Conservation (phyloP, 2,329 filamentous ascomycete species). For the Colletotrichum sublineola region DNA sequence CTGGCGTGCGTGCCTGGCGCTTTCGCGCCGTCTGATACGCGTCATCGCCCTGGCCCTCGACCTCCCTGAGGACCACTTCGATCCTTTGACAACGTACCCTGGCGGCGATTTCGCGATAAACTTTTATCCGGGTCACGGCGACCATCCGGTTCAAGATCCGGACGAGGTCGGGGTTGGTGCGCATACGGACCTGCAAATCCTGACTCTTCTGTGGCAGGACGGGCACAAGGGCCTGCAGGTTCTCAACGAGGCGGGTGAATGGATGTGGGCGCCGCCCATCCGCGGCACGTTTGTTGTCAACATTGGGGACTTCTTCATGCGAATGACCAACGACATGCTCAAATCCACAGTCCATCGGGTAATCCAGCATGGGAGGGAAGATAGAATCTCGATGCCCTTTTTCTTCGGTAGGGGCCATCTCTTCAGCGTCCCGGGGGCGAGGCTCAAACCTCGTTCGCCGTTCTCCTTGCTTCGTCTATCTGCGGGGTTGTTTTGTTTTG, state of each 20-base stretch:
- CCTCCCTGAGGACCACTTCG: conserved; percentile 44
- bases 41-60: conserved; percentile 45
- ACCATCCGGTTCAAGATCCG: conserved; percentile 32
- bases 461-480: neutral
- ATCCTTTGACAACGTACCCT: conserved; percentile 40
- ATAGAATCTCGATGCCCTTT: conserved; percentile 63
- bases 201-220: conserved; percentile 65
- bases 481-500: neutral
- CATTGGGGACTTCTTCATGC: conserved; percentile 47
- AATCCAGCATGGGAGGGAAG: conserved; percentile 36
- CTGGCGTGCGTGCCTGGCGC: conserved; percentile 50
- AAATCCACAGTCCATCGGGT: conserved; percentile 45
- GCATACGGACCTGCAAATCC: conserved; percentile 61
- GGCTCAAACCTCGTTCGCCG: neutral
- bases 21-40: conserved; percentile 44
- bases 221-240: conserved; percentile 47
- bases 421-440: neutral
- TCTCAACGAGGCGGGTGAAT: conserved; percentile 44
- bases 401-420: conserved; percentile 58
- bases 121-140: conserved; percentile 44
- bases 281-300: conserved; percentile 47
- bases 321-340: conserved; percentile 46
- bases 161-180: conserved; percentile 58
- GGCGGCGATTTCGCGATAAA: conserved; percentile 47
- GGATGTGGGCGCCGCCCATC: conserved; percentile 46